Base-by-base conservation (phyloP, 2,329 filamentous ascomycete genomes). In the Phialophora verrucosa region DNA sequence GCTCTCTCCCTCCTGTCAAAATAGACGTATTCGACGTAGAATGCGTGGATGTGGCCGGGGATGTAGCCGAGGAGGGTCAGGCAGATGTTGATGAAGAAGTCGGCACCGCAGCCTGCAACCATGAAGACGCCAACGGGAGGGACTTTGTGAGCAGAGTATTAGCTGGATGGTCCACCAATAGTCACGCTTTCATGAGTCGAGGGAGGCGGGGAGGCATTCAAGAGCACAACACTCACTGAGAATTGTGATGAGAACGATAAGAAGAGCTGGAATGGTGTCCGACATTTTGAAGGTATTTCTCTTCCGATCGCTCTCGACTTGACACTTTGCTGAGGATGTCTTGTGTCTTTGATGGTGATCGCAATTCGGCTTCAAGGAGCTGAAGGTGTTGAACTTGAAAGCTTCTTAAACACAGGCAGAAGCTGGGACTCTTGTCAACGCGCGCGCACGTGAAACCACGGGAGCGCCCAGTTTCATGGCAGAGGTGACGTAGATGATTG, bases 51-150 rank as follows among this genome's bases (percentile, higher is more conserved):
- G 62, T 72, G 71, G 35, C 71, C 71, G 0, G 90, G 90, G 74
- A 93, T 85, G 79, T 87, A 89, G 77, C 87, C 88, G 72, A 92
- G 84, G 73, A 91, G 86, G 74, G 92, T 96, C 80, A 96, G 83
- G 76, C 92, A 85, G 80, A 96, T 91, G 89, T 96, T 96, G 87
- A 97, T 94, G 80, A 94, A 84, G 75, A 97, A 84, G 78, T 96
- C 91, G 71, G 89, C 87, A 76, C 89, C 90, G 82, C 93, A 96
- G 76, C 93, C 93, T 73, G 90, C 88, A 88, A 97, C 92, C 74
- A 97, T 90, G 86, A 96, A 94, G 78, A 97, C 93, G 83, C 93
- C 93, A 66, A 97, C 82, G 77, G 93, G 93, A 63, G 93, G 93
- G 71, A 96, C 69, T 71, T 10, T 4, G 32, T 47, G 14, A 58